Base-by-base conservation (phyloP, 1,284 basidiomycete species). In the Ustilago trichophora region DNA sequence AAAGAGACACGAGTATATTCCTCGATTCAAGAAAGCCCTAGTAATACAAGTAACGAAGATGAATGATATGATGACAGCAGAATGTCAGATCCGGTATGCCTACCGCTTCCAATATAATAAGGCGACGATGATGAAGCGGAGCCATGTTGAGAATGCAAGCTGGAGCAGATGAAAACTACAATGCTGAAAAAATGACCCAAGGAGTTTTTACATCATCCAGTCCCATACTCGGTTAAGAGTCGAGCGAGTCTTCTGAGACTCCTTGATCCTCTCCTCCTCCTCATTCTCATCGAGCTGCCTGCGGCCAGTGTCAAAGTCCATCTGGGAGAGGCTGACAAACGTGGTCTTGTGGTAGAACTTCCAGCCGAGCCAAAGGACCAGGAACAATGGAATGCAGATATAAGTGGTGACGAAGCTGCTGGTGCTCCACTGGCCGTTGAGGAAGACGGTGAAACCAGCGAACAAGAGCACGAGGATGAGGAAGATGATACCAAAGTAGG, bases 371-470 rank as follows among this genome's bases (percentile, higher is more conserved):
- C 90, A 94, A 40, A 93, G 79, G 56, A 92, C 64, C n/a, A 90
- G 88, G 86, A 92, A 93, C 37, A 90, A 60, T 15, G 82, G 82
- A 38, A 93, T 83, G 34, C 91, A 89, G 34, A 93, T 78, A 81
- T 93, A 93, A 76, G 87, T 89, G 38, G 90, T 90, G 41, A 92
- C 83, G 25, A 96, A 7, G 92, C 95, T 83, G 97, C 54, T 58
- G 8, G 58, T 52, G 57, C 49, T 53, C 75, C 72, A 78, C 21
- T 70, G 57, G 11, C 75, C 74, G 26, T 68, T 55, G 53, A 75
- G 36, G 63, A 80, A 78, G 50, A 76, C 72, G 29, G 57, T 65
- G 50, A 74, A 78, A 31, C 88, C 90, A 38, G 63, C 52, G 37
- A 75, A 71, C 25, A 77, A 48, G 18, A 74, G 72, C 29, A 78